phyloP scores from a whole-genome alignment of 176 grass and related monocot genomes.

The Saccharum officinarum region DNA sequence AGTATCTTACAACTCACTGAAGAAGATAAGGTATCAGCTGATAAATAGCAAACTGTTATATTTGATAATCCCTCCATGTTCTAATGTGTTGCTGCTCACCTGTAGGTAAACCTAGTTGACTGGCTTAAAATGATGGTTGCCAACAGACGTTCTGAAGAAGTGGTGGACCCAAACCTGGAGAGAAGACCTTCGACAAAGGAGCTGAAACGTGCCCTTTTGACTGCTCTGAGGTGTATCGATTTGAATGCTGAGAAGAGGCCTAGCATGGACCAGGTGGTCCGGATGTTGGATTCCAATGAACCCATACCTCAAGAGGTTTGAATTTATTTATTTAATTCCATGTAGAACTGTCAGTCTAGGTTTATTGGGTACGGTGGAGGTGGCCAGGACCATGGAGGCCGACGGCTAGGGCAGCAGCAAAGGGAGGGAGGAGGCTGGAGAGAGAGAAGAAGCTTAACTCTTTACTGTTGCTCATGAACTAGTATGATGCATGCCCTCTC shows the following conservation, averaged over 20 bases:
- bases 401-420: neutral
- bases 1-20: neutral
- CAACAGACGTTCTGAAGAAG: constrained; percentile 79
- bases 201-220: constrained; percentile 87
- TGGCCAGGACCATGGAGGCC: neutral
- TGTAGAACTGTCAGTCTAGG: neutral
- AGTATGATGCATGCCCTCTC: neutral
- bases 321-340: constrained; percentile 1
- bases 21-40: neutral
- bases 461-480: neutral
- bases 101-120: constrained; percentile 97
- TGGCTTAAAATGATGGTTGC: constrained; percentile 99
- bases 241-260: constrained; percentile 92
- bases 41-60: neutral
- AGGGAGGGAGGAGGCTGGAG: neutral
- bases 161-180: constrained; percentile 88
- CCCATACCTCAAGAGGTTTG: constrained; percentile 73
- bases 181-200: constrained; percentile 82
- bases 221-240: constrained; percentile 90
- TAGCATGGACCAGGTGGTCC: constrained; percentile 93
- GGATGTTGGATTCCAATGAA: constrained; percentile 84
- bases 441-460: neutral
- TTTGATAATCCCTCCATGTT: neutral
- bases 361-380: neutral
- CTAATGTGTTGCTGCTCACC: constrained; percentile 2